Conservation (phyloP, 805 yeast species). For the Lipomyces anomalus region DNA sequence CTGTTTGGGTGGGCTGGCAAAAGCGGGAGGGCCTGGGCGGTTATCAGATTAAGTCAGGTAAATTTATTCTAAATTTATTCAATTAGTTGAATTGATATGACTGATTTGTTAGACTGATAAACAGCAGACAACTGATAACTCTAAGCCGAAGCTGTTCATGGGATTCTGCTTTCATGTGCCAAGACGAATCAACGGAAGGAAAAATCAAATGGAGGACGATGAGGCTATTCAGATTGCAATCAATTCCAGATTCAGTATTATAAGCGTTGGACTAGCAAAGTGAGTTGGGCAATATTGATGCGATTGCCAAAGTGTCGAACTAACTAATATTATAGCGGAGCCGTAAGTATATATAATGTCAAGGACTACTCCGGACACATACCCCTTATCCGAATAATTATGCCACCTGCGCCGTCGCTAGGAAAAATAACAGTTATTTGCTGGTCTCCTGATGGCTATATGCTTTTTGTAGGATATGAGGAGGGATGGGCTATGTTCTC, state of each 20-base stretch:
- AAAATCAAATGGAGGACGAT: slow-evolving; percentile 6
- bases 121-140: no score
- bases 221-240: slow-evolving; percentile 32
- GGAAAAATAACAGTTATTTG: slow-evolving; percentile 29
- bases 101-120: slow-evolving; percentile 20
- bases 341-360: slow-evolving; percentile 37
- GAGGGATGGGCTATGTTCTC: slow-evolving; percentile 48
- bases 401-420: slow-evolving; percentile 26
- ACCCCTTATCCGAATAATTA: slow-evolving; percentile 31
- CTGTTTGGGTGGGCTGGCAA: slow-evolving; percentile 29
- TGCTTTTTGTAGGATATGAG: slow-evolving; percentile 31
- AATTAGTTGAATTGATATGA: no score
- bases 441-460: slow-evolving; percentile 38
- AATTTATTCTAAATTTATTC: no score
- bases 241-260: slow-evolving; percentile 39
- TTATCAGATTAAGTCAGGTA: no score
- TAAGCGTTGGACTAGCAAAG: slow-evolving; percentile 38
- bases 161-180: slow-evolving; percentile 12
- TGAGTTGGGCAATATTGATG: background rate
- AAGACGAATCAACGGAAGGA: slow-evolving; percentile 5
- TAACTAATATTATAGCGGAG: slow-evolving; percentile 27
- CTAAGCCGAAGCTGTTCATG: slow-evolving; percentile 14
- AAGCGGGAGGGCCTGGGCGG: slow-evolving; percentile 28
- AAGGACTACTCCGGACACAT: slow-evolving; percentile 33
- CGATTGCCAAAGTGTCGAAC: background rate